These are phyloP conservation scores for Halophytophthora polymorphica DNA, from an alignment of 352 stramenopile genomes.

Conservation along the genomic window DNA sequence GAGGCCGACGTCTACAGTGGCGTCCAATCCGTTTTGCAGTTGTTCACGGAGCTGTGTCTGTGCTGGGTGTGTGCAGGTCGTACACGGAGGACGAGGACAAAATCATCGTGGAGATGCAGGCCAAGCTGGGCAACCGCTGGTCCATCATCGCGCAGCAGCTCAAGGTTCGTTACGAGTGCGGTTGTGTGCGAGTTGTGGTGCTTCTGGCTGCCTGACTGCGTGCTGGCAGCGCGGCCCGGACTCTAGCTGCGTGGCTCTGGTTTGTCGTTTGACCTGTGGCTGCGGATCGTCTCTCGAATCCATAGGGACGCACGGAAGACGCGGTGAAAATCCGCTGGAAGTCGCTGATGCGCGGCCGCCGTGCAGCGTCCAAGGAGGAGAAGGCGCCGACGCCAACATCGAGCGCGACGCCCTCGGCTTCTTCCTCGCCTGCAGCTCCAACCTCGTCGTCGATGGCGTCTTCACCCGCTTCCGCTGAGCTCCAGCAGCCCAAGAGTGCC, in stretches of 20 bases:
- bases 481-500: constrained; percentile 27
- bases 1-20: neutral
- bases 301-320: constrained; percentile 88
- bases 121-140: constrained; percentile 90
- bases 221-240: neutral
- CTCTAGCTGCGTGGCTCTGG: neutral
- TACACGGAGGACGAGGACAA: constrained; percentile 91
- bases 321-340: constrained; percentile 94
- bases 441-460: constrained; percentile 10
- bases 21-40: neutral
- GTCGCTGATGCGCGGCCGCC: constrained; percentile 79
- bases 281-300: neutral
- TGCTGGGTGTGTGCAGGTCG: constrained; percentile 29
- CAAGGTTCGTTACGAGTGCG: constrained; percentile 36
- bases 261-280: neutral
- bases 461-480: constrained; percentile 21
- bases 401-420: neutral
- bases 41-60: neutral
- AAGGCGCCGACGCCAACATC: constrained; percentile 26
- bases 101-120: constrained; percentile 92
- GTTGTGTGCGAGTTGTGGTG: no score
- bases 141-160: constrained; percentile 91
- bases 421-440: constrained; percentile 10
- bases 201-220: no score
- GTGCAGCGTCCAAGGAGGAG: constrained; percentile 67